Evolutionary conservation across 2,329 filamentous ascomycete genomes (phyloP).

Genomic region (Dichotomopilus funicola): DNA sequence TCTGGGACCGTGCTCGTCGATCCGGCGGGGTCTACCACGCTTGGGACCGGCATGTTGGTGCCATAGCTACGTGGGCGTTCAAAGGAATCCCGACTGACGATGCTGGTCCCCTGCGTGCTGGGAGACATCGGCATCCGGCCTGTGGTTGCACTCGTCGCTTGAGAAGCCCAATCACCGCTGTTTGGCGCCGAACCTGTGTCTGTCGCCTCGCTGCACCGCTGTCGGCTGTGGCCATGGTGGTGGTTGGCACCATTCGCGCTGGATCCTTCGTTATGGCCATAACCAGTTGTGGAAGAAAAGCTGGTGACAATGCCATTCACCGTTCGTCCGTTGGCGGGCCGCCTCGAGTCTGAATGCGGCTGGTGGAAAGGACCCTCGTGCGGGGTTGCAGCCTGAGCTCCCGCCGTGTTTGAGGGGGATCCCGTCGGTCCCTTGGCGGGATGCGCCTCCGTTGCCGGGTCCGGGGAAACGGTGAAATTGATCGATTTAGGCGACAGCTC

Average conservation of each 20-base stretch:
- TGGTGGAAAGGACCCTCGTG: conserved; percentile 27
- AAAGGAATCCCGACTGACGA: conserved; percentile 53
- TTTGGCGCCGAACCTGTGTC: conserved; percentile 52
- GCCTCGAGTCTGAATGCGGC: conserved; percentile 29
- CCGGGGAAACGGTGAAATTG: conserved; percentile 32
- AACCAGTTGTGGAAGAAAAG: conserved; percentile 43
- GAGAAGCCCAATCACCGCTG: conserved; percentile 55
- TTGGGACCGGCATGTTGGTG: conserved; percentile 36
- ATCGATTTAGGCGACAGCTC: conserved; percentile 40
- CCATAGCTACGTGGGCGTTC: conserved; percentile 35
- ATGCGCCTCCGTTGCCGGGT: conserved; percentile 16
- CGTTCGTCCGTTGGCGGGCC: conserved; percentile 34
- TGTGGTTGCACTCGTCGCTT: conserved; percentile 57
- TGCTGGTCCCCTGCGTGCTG: conserved; percentile 59
- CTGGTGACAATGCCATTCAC: conserved; percentile 38
- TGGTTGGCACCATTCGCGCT: conserved; percentile 34
- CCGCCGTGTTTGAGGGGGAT: conserved; percentile 11
- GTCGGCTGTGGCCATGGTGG: conserved; percentile 36
- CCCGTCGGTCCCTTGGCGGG: conserved; percentile 13
- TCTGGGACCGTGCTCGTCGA: conserved; percentile 28
- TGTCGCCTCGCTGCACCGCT: conserved; percentile 56
- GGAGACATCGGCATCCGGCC: conserved; percentile 59
- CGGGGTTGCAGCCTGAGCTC: conserved; percentile 23
- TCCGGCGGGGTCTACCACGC: conserved; percentile 34
- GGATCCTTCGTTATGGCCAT: conserved; percentile 46